phyloP scores from a whole-genome alignment of 2,329 filamentous ascomycete genomes.

The Zasmidium angulare region DNA sequence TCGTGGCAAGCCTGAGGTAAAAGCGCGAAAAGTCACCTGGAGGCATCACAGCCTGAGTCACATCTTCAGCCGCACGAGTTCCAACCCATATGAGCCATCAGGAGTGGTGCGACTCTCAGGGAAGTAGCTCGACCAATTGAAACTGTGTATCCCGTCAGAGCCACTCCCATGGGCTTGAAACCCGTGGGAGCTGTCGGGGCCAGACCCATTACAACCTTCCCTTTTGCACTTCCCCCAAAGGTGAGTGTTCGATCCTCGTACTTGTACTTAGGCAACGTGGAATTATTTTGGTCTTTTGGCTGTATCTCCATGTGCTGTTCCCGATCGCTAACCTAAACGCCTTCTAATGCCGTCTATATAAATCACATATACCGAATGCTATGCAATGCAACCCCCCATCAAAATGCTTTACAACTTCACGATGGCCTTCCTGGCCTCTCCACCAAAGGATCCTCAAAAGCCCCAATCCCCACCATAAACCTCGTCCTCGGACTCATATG shows the following conservation, averaged over 20 bases:
- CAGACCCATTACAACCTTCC: background rate
- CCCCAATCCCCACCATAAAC: conserved; percentile 2
- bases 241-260: background rate
- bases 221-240: background rate
- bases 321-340: no score
- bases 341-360: no score
- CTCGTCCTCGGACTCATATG: background rate
- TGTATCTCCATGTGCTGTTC: no score
- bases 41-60: background rate
- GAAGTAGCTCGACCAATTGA: background rate
- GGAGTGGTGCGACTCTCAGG: background rate
- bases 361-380: no score
- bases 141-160: background rate
- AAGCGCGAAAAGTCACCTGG: no score
- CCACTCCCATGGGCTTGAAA: background rate
- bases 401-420: no score
- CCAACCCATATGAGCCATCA: background rate
- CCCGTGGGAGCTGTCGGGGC: background rate
- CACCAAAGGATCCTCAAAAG: background rate
- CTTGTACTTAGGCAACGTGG: background rate
- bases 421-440: background rate
- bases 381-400: no score
- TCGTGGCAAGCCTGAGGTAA: no score
- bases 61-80: background rate
- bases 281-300: no score